Conservation (phyloP, 768 basidiomycete genomes). For the Collybiopsis luxurians region DNA sequence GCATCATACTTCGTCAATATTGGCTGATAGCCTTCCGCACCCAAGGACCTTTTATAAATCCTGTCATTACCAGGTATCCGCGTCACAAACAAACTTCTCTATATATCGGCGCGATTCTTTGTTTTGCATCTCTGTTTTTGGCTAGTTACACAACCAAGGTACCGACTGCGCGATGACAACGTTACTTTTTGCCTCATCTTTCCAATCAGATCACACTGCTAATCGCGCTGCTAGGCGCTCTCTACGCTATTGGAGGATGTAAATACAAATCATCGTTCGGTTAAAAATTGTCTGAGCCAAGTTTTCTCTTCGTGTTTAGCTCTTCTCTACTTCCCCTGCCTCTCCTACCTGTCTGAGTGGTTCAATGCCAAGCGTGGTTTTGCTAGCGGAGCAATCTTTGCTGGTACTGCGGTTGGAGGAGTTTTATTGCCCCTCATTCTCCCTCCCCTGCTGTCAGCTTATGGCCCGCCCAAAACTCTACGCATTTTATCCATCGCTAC, state of each 20-base stretch:
- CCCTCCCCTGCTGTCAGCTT: slow-evolving; percentile 20
- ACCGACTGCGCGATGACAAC: background rate
- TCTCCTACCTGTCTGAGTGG: slow-evolving; percentile 28
- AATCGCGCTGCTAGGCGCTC: slow-evolving; percentile 24
- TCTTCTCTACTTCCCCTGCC: slow-evolving; percentile 23
- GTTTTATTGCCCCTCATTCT: slow-evolving; percentile 24
- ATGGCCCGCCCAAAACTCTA: slow-evolving; percentile 20
- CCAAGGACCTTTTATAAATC: slow-evolving; percentile 22
- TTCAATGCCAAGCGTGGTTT: slow-evolving; percentile 26
- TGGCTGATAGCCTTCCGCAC: background rate
- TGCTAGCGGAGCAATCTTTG: slow-evolving; percentile 29
- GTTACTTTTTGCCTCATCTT: background rate
- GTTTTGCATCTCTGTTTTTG: slow-evolving; percentile 21
- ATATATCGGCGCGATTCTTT: slow-evolving; percentile 21
- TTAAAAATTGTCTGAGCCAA: too few species aligned
- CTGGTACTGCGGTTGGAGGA: slow-evolving; percentile 25
- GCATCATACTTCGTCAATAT: background rate
- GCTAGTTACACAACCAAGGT: slow-evolving; percentile 21
- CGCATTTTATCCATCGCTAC: slow-evolving; percentile 23
- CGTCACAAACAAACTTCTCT: slow-evolving; percentile 15
- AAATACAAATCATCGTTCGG: too few species aligned
- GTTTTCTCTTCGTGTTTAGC: too few species aligned
- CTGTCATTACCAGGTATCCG: slow-evolving; percentile 20
- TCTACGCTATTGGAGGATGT: slow-evolving; percentile 27
- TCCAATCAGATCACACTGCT: slow-evolving; percentile 19